Evolutionary conservation across 73 alveolate species (phyloP).

Genomic region (Blepharisma stoltei): DNA sequence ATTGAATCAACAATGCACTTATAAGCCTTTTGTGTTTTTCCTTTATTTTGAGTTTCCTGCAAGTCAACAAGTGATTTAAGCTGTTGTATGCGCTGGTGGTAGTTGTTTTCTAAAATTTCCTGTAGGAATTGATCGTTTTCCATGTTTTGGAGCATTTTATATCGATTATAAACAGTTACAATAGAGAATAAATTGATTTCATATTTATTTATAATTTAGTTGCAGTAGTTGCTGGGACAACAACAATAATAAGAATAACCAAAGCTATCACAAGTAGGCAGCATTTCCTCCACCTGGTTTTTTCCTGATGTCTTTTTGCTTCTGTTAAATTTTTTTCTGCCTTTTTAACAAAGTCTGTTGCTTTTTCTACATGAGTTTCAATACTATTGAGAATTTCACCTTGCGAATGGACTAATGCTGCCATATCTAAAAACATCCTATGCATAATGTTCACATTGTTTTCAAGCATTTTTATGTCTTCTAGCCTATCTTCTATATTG

Average conservation of each 20-base stretch:
- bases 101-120: too few species aligned
- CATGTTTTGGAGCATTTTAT: too few species aligned
- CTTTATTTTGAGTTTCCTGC: too few species aligned
- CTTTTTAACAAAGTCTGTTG: slow-evolving; percentile 27
- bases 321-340: slow-evolving; percentile 17
- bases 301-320: slow-evolving; percentile 21
- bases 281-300: slow-evolving; percentile 28
- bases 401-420: slow-evolving; percentile 29
- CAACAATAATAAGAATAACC: neutral
- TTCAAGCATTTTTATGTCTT: slow-evolving; percentile 15
- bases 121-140: too few species aligned
- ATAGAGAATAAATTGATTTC: too few species aligned
- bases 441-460: neutral
- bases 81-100: too few species aligned
- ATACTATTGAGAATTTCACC: slow-evolving; percentile 21
- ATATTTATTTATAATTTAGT: neutral
- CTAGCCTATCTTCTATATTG: slow-evolving; percentile 25
- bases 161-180: too few species aligned
- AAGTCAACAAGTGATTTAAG: too few species aligned
- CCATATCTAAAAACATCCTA: slow-evolving; percentile 8
- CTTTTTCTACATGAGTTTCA: slow-evolving; percentile 26
- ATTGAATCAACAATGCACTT: too few species aligned
- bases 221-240: slow-evolving; percentile 25
- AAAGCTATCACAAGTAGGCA: slow-evolving; percentile 1
- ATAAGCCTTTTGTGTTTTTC: too few species aligned